Evolutionary conservation across 306 rosid genomes (phyloP).

Genomic region (Aeschynomene evenia): DNA sequence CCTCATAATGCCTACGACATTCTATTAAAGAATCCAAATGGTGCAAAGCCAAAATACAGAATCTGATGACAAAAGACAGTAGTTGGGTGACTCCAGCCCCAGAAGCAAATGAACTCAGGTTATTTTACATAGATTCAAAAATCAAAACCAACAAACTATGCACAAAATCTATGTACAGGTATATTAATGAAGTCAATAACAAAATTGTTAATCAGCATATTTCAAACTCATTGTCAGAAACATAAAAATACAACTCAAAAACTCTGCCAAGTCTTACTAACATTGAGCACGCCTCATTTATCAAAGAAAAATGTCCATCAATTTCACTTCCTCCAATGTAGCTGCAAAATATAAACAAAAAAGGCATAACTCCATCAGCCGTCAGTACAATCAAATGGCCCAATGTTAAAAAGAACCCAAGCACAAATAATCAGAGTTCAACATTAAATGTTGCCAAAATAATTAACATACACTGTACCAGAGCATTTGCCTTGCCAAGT

Average conservation of each 20-base stretch:
- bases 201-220: neutral
- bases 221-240: neutral
- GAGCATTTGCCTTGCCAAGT: constrained; percentile 98
- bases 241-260: constrained; percentile 15
- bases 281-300: constrained; percentile 96
- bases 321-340: constrained; percentile 87
- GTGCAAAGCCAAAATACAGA: constrained; percentile 4
- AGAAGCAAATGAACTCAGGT: constrained; percentile 19
- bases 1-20: neutral
- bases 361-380: neutral
- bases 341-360: constrained; percentile 51
- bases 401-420: neutral
- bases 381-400: constrained; percentile 14
- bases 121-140: constrained; percentile 10
- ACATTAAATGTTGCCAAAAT: constrained; percentile 2
- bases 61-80: constrained; percentile 11
- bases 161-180: neutral
- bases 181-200: constrained; percentile 16
- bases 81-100: constrained; percentile 8
- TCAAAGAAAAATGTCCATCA: constrained; percentile 77
- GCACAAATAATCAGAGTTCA: constrained; percentile 7
- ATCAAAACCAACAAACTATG: constrained; percentile 20
- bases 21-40: constrained; percentile 12
- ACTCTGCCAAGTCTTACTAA: constrained; percentile 59
- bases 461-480: constrained; percentile 93